Conservation (phyloP, 1,284 basidiomycete species). For the Leccinum griseonigrum region DNA sequence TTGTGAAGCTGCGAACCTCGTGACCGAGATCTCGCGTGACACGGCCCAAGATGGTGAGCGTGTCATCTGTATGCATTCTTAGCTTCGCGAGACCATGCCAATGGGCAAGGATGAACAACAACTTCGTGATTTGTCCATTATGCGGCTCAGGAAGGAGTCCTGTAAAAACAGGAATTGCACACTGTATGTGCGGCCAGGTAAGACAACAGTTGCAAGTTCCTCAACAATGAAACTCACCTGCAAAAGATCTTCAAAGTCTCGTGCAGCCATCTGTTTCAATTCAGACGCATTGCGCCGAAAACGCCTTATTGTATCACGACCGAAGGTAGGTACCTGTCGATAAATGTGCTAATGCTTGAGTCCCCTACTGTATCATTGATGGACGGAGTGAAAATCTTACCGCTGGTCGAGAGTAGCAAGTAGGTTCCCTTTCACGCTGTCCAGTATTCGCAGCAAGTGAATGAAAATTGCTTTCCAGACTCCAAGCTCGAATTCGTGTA, state of each 20-base stretch:
- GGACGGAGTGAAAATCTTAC: not conserved
- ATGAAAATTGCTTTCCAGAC: no score
- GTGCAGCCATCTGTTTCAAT: not conserved
- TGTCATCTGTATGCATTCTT: not conserved
- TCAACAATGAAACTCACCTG: not conserved
- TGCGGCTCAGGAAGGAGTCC: not conserved
- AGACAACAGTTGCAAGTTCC: not conserved
- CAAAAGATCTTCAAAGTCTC: not conserved
- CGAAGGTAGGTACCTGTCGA: not conserved
- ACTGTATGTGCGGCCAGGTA: not conserved
- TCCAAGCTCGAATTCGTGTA: no score
- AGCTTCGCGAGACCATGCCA: not conserved
- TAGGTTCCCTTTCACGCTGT: no score
- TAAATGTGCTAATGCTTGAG: not conserved
- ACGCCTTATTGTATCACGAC: not conserved
- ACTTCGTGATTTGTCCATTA: not conserved
- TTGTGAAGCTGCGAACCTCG: rapidly evolving
- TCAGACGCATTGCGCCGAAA: not conserved
- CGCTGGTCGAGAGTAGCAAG: no score
- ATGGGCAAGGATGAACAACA: not conserved
- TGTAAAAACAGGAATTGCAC: not conserved
- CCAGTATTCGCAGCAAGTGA: no score
- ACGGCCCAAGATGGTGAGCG: not conserved
- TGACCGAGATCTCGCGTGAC: not conserved
- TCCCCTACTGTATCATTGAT: no score